phyloP scores from a whole-genome alignment of 2,329 filamentous ascomycete genomes.

The Fusarium sp. region DNA sequence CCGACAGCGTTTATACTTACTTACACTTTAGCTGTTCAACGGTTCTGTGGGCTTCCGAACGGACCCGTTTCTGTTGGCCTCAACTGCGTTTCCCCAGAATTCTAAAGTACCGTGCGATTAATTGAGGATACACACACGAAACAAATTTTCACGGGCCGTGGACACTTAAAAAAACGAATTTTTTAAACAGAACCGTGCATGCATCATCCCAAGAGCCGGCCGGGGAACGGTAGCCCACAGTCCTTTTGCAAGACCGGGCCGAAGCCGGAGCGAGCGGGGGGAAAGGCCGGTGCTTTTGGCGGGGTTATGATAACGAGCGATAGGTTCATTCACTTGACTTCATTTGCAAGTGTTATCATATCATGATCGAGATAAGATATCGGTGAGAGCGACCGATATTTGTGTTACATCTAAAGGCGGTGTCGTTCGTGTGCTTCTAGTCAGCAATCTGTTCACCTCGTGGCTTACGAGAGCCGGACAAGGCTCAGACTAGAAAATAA shows the following conservation, averaged over 20 bases:
- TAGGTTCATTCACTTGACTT: conserved; percentile 3
- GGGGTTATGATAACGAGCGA: conserved; percentile 18
- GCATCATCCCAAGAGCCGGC: conserved; percentile 2
- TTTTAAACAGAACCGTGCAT: not conserved
- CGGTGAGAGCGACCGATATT: conserved; percentile 7
- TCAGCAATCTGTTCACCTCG: not conserved
- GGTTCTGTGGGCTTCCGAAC: conserved; percentile 2
- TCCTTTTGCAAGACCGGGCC: conserved; percentile 25
- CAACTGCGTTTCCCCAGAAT: conserved; percentile 21
- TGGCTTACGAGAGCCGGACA: conserved; percentile 29
- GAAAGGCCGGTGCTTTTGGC: conserved; percentile 13
- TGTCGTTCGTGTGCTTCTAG: conserved; percentile 10
- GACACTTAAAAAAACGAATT: not conserved
- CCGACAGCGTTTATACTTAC: not conserved
- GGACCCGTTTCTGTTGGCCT: conserved; percentile 1
- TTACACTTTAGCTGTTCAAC: conserved; percentile 1
- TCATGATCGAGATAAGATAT: conserved; percentile 12
- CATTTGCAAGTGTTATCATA: not conserved
- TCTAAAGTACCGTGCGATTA: conserved; percentile 28
- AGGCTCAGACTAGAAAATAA: conserved; percentile 8
- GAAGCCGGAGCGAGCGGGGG: conserved; percentile 34
- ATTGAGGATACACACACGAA: conserved; percentile 4
- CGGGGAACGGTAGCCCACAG: conserved; percentile 29
- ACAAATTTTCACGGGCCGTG: conserved; percentile 7
- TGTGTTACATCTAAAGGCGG: conserved; percentile 8